A percentile compares a stretch with the other conserved stretches of the same genome.
Conservation (phyloP, 2,329 filamentous ascomycete species). For the Phyllachora maydis region DNA sequence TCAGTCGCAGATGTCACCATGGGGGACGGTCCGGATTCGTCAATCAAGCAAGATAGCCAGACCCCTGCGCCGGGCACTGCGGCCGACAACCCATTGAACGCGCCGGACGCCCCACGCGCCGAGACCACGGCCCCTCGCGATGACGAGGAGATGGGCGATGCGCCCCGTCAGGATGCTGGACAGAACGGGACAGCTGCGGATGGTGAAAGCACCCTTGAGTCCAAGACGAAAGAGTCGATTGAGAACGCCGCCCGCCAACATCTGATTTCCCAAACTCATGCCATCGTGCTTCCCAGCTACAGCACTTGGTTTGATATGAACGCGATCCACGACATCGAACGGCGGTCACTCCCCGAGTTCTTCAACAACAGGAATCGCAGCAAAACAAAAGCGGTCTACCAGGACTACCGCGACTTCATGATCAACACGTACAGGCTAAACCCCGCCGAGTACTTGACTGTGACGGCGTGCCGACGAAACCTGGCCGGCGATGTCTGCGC, state of each 20-base stretch:
- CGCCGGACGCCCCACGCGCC: conserved; percentile 39
- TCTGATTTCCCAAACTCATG: conserved; percentile 80
- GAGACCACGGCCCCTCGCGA: conserved; percentile 36
- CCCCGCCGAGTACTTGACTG: conserved; percentile 86
- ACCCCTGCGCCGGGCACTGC: conserved; percentile 31
- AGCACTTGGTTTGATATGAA: conserved; percentile 99
- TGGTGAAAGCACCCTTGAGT: conserved; percentile 24
- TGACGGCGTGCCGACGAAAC: conserved; percentile 88
- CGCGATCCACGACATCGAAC: conserved; percentile 72
- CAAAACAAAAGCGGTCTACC: conserved; percentile 94
- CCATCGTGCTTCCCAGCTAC: conserved; percentile 93
- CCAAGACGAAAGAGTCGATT: conserved; percentile 58
- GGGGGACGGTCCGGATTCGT: conserved; percentile 29
- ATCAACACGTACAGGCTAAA: conserved; percentile 97
- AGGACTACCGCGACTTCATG: conserved; percentile 99
- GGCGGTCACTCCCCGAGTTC: conserved; percentile 89
- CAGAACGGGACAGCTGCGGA: conserved; percentile 10
- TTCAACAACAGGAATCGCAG: conserved; percentile 97
- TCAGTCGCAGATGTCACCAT: conserved; percentile 36
- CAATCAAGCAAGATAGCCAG: conserved; percentile 39
- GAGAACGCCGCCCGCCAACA: conserved; percentile 82
- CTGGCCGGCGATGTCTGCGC: conserved; percentile 94
- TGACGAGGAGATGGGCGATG: conserved; percentile 68
- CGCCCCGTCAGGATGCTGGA: conserved; percentile 24
- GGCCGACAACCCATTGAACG: conserved; percentile 47